These are phyloP conservation scores for Cystobasidium sp. DNA, from an alignment of 1,284 basidiomycete genomes.

Conservation along the genomic window DNA sequence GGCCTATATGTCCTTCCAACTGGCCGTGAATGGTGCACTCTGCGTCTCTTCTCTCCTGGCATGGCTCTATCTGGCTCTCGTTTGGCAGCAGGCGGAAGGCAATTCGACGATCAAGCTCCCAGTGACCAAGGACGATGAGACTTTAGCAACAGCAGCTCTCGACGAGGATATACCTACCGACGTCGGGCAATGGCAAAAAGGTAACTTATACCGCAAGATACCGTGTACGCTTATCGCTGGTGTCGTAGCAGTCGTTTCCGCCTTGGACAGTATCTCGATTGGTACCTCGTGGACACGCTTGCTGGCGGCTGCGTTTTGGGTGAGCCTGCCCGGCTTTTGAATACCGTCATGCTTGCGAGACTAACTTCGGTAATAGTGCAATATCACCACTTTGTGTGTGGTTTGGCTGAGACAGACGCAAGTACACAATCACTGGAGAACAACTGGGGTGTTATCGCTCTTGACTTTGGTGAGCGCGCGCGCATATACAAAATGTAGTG, in stretches of 20 bases:
- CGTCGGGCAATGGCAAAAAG: not conserved
- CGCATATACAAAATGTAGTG: too few relatives aligned
- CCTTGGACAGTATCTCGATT: not conserved
- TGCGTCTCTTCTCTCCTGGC: not conserved
- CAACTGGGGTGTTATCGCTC: too few relatives aligned
- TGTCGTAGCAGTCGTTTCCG: not conserved
- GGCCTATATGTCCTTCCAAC: too few relatives aligned
- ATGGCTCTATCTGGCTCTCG: not conserved
- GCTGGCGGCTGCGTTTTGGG: not conserved
- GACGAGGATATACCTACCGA: slow-evolving; percentile 9
- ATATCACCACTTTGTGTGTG: too few relatives aligned
- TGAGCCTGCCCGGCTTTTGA: not conserved
- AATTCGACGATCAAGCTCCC: not conserved
- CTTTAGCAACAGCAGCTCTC: not conserved
- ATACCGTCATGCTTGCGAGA: not conserved
- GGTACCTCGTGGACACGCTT: not conserved
- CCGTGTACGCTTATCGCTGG: not conserved
- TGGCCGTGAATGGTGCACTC: not conserved
- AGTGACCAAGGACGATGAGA: not conserved
- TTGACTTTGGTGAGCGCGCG: too few relatives aligned
- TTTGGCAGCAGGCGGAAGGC: not conserved
- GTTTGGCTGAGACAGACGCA: too few relatives aligned
- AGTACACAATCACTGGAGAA: too few relatives aligned
- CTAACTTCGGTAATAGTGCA: not conserved
- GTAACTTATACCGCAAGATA: not conserved